Conservation (phyloP, 1,284 basidiomycete genomes). For the Wolfiporia cocos region DNA sequence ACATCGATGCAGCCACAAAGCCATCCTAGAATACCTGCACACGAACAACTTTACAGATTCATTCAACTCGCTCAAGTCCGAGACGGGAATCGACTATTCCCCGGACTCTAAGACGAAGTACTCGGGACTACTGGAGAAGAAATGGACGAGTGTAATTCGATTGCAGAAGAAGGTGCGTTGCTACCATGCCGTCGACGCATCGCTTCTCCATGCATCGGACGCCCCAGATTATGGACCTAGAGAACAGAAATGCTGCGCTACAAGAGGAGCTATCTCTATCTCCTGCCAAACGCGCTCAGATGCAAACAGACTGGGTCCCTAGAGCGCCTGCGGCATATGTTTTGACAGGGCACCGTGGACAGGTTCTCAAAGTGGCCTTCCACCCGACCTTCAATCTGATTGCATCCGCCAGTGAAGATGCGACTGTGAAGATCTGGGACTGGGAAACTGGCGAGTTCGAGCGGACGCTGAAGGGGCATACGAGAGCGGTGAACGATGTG, state of each 20-base stretch:
- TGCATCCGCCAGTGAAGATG: constrained; percentile 67
- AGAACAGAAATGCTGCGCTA: constrained; percentile 55
- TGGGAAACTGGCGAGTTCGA: constrained; percentile 83
- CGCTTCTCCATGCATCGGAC: no score
- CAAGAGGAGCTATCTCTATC: constrained; percentile 39
- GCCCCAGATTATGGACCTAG: constrained; percentile 67
- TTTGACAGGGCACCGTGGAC: constrained; percentile 60
- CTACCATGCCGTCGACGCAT: no score
- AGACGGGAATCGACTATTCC: constrained; percentile 29
- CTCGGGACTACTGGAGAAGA: constrained; percentile 74
- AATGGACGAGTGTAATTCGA: constrained; percentile 78
- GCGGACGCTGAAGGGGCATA: constrained; percentile 73
- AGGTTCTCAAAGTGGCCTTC: constrained; percentile 61
- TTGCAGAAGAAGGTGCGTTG: constrained; percentile 72
- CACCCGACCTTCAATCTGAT: constrained; percentile 68
- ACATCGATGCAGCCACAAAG: constrained; percentile 54
- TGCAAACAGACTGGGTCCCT: constrained; percentile 65
- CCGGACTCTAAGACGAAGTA: constrained; percentile 49
- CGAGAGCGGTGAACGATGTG: constrained; percentile 66
- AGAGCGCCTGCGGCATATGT: constrained; percentile 55
- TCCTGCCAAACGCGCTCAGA: constrained; percentile 19
- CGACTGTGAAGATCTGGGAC: constrained; percentile 76
- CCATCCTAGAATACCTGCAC: constrained; percentile 77
- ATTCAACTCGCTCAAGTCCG: constrained; percentile 56
- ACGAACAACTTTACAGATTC: constrained; percentile 55